Conservation (phyloP, 73 alveolate species). For the Effrenium voratum region DNA sequence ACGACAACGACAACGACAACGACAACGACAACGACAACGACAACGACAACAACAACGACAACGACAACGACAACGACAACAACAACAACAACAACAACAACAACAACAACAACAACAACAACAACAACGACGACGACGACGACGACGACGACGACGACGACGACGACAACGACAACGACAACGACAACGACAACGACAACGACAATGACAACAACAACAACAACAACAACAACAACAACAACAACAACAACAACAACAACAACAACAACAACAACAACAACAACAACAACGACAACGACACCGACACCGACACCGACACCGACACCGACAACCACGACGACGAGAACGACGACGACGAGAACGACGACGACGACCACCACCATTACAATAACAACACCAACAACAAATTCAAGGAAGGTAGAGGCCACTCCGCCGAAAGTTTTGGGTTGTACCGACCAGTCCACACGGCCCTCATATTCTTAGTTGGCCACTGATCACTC, state of each 20-base stretch:
- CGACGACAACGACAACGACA: constrained; percentile 33
- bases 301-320: neutral
- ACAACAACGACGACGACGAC: constrained; percentile 38
- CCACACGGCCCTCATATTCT: neutral
- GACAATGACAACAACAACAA: constrained; percentile 26
- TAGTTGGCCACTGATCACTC: no score
- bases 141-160: constrained; percentile 30
- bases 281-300: constrained; percentile 29
- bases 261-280: constrained; percentile 38
- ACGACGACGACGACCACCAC: constrained; percentile 11
- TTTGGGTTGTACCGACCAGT: neutral
- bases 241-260: constrained; percentile 40
- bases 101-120: constrained; percentile 12
- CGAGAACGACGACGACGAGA: neutral
- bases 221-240: constrained; percentile 41
- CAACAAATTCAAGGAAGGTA: neutral
- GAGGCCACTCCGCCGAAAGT: neutral
- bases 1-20: neutral
- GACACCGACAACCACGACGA: neutral
- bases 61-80: neutral
- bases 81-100: neutral
- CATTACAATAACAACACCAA: constrained; percentile 6
- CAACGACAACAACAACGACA: neutral
- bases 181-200: constrained; percentile 33
- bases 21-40: neutral